Percentiles rank a stretch among this genome's conserved stretches.
Evolutionary conservation across 2,329 filamentous ascomycete species (phyloP).

Genomic region (Zarea fungicola): DNA sequence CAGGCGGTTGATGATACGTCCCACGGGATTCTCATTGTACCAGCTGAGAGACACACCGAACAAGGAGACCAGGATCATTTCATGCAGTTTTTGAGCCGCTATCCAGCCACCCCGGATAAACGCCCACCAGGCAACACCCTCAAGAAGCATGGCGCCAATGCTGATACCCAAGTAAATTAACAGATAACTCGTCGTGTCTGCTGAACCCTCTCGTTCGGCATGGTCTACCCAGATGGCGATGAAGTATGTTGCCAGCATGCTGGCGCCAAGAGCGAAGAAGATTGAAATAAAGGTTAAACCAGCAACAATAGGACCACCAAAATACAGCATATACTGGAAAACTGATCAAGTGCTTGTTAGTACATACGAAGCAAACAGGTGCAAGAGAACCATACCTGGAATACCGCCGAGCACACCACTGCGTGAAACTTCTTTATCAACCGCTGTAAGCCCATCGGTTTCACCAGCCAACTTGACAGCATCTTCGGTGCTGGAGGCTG

Average conservation of each 20-base stretch:
- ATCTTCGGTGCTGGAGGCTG: too few relatives aligned
- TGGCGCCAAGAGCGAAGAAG: slow-evolving; percentile 34
- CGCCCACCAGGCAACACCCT: slow-evolving; percentile 33
- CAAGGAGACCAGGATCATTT: slow-evolving; percentile 44
- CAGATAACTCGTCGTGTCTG: slow-evolving; percentile 42
- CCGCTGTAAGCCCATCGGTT: not conserved
- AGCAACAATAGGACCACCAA: slow-evolving; percentile 40
- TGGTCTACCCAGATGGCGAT: slow-evolving; percentile 50
- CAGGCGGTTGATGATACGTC: slow-evolving; percentile 50
- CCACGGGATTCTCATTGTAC: slow-evolving; percentile 50
- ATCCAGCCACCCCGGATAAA: slow-evolving; percentile 53
- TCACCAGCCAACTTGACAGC: not conserved
- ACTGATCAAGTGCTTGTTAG: slow-evolving; percentile 20
- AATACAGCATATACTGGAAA: slow-evolving; percentile 47
- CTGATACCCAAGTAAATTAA: slow-evolving; percentile 47
- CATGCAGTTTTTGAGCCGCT: slow-evolving; percentile 48
- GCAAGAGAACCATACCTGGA: not conserved
- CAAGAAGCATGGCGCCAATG: slow-evolving; percentile 35
- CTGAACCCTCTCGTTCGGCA: slow-evolving; percentile 37
- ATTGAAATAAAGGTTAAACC: slow-evolving; percentile 32
- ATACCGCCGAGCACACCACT: slow-evolving; percentile 29
- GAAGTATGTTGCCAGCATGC: slow-evolving; percentile 41
- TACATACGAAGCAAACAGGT: slow-evolving; percentile 14
- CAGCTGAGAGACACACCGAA: slow-evolving; percentile 51
- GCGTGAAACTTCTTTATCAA: slow-evolving; percentile 6